Conservation (phyloP, 495 filamentous ascomycete genomes). For the Neurospora discreta region DNA sequence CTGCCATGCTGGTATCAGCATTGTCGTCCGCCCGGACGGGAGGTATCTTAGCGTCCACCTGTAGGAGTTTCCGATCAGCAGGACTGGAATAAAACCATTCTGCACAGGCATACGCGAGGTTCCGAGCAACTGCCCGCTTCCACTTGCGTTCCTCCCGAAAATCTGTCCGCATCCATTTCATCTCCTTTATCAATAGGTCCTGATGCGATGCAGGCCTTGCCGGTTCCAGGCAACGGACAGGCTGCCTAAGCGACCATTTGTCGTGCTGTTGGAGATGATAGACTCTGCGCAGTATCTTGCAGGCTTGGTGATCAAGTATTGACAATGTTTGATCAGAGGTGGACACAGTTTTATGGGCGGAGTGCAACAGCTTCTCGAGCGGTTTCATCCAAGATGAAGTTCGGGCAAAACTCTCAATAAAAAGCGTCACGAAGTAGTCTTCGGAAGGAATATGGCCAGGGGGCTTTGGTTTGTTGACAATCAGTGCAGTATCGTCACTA, state of each 20-base stretch:
- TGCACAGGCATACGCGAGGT: conserved; percentile 67
- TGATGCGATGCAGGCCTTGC: conserved; percentile 60
- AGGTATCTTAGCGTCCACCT: conserved; percentile 46
- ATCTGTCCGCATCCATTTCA: conserved; percentile 96
- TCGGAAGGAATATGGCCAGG: conserved; percentile 32
- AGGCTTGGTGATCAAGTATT: conserved; percentile 73
- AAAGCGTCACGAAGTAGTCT: conserved; percentile 78
- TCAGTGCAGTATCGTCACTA: conserved; percentile 19
- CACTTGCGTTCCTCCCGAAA: conserved; percentile 89
- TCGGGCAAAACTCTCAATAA: conserved; percentile 57
- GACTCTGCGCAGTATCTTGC: conserved; percentile 68
- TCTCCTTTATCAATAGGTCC: conserved; percentile 79
- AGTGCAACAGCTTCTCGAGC: conserved; percentile 56
- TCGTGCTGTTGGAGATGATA: conserved; percentile 82
- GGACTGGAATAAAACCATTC: conserved; percentile 57
- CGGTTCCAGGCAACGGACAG: conserved; percentile 70
- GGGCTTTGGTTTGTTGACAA: conserved; percentile 18
- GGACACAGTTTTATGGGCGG: conserved; percentile 71
- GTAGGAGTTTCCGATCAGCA: conserved; percentile 52
- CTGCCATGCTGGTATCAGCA: conserved; percentile 17
- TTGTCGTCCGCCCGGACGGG: conserved; percentile 9
- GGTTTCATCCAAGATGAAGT: conserved; percentile 46
- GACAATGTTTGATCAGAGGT: conserved; percentile 66
- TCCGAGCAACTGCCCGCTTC: conserved; percentile 72
- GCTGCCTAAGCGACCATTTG: conserved; percentile 82